Percentiles rank a stretch among this genome's conserved stretches.
These are phyloP conservation scores for Solanum etuberosum DNA, from an alignment of 257 asterid genomes.

Conservation along the genomic window DNA sequence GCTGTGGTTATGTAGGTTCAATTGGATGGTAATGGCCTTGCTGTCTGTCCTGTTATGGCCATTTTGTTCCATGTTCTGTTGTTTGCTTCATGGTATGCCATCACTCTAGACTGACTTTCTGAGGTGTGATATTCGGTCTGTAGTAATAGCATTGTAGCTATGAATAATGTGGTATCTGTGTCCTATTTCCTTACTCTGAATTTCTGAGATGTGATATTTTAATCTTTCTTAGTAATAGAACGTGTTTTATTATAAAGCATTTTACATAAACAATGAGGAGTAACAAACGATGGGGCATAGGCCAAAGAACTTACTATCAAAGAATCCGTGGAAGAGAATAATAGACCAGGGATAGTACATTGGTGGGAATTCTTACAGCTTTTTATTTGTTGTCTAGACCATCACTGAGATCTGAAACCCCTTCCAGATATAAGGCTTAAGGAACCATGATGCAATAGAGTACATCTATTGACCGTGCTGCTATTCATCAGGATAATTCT, in stretches of 20 bases:
- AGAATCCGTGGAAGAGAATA: neutral
- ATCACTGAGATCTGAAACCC: neutral
- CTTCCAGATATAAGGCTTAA: neutral
- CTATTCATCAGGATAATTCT: neutral
- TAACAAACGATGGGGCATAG: neutral
- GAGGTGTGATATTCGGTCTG: neutral
- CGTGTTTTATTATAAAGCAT: neutral
- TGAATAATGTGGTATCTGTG: neutral
- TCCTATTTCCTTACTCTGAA: neutral
- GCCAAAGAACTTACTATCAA: neutral
- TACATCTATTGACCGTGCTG: neutral
- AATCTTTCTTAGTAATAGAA: neutral
- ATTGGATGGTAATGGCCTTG: neutral
- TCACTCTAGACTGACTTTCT: neutral
- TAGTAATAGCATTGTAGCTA: neutral
- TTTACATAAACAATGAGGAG: neutral
- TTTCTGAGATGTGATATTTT: neutral
- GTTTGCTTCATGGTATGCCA: neutral
- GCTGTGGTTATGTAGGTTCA: neutral
- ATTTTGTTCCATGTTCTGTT: neutral
- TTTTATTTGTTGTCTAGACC: neutral
- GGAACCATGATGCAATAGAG: neutral
- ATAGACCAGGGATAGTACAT: neutral
- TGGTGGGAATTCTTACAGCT: neutral
- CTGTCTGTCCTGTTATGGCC: neutral